These are phyloP conservation scores for Metschnikowia chrysomelidarum DNA, from an alignment of 805 yeast genomes.

Conservation along the genomic window DNA sequence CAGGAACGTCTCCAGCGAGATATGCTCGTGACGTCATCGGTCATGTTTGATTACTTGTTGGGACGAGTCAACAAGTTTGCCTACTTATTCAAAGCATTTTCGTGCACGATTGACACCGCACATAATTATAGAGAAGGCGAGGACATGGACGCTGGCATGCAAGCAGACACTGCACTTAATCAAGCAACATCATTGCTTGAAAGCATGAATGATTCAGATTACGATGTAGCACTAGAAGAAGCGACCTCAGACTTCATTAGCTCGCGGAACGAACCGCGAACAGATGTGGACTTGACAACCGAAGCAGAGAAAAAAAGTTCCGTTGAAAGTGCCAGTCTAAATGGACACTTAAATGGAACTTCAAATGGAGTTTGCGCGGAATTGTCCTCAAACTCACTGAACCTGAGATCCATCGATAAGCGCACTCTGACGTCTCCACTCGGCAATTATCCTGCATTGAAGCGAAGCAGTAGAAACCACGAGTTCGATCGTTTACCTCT, in stretches of 20 bases:
- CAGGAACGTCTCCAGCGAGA: constrained; percentile 52
- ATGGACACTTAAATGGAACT: too few species aligned
- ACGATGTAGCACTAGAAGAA: constrained; percentile 33
- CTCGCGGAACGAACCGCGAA: too few species aligned
- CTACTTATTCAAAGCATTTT: constrained; percentile 8
- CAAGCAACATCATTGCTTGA: constrained; percentile 8
- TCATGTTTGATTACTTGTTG: constrained; percentile 50
- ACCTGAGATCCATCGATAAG: too few species aligned
- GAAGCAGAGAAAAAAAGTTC: too few species aligned
- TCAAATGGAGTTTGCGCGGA: too few species aligned
- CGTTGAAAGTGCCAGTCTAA: too few species aligned
- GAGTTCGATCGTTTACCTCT: too few species aligned
- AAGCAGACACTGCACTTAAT: constrained; percentile 1
- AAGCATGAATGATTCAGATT: constrained; percentile 23
- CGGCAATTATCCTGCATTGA: constrained; percentile 11
- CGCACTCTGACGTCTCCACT: constrained; percentile 28
- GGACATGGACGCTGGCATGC: not conserved
- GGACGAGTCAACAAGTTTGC: constrained; percentile 23
- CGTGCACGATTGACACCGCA: constrained; percentile 2
- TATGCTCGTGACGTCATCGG: constrained; percentile 53
- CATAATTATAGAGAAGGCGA: constrained; percentile 1
- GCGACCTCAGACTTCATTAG: constrained; percentile 28
- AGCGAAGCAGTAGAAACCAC: constrained; percentile 6
- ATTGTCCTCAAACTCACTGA: too few species aligned
- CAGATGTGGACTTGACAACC: too few species aligned